These are phyloP conservation scores for Tagetes patula DNA, from an alignment of 129 eudicot genomes.

Conservation along the genomic window DNA sequence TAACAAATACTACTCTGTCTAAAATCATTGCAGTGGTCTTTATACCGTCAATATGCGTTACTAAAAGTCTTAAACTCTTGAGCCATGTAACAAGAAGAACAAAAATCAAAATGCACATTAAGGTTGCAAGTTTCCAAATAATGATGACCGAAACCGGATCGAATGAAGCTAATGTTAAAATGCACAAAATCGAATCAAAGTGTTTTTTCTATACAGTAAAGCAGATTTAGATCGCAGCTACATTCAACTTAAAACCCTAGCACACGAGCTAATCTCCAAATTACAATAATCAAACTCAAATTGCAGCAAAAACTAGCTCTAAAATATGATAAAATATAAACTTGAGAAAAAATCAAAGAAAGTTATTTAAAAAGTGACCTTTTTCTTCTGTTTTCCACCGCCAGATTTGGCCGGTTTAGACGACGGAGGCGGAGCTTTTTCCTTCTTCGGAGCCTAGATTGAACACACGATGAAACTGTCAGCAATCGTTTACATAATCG, in stretches of 20 bases:
- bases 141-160: neutral
- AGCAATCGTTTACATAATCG: neutral
- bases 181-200: neutral
- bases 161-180: neutral
- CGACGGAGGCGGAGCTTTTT: constrained; percentile 84
- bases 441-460: constrained; percentile 80
- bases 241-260: neutral
- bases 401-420: constrained; percentile 92
- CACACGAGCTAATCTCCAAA: neutral
- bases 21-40: neutral
- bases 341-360: neutral
- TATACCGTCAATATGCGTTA: neutral
- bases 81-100: neutral
- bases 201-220: neutral
- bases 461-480: constrained; percentile 12
- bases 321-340: too few relatives aligned
- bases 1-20: neutral
- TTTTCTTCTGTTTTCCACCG: constrained; percentile 91
- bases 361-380: constrained; percentile 38
- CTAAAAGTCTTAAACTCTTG: neutral
- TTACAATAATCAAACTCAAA: neutral
- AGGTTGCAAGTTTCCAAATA: neutral
- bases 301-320: neutral
- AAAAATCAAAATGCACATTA: neutral
- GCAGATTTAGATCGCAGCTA: neutral